phyloP scores from a whole-genome alignment of 2,329 filamentous ascomycete species.

The Capronia epimyces region DNA sequence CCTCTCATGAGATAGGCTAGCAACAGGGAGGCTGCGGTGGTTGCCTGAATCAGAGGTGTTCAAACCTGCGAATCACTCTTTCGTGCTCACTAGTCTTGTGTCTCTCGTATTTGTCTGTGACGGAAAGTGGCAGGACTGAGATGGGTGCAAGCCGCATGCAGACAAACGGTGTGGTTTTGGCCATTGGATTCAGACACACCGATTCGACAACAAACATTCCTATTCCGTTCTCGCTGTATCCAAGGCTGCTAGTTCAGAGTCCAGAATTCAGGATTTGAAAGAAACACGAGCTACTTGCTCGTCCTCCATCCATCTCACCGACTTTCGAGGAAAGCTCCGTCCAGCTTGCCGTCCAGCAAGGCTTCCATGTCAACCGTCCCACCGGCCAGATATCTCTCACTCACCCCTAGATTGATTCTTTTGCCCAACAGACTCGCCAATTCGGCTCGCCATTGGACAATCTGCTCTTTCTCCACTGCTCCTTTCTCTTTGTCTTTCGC shows the following conservation, averaged over 20 bases:
- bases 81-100: neutral
- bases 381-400: slow-evolving; percentile 76
- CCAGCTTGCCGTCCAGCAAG: slow-evolving; percentile 55
- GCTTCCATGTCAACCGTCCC: slow-evolving; percentile 76
- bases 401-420: slow-evolving; percentile 80
- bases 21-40: neutral
- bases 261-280: neutral
- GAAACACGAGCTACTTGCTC: neutral
- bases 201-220: neutral
- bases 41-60: neutral
- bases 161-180: neutral
- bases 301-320: too few relatives aligned
- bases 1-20: neutral
- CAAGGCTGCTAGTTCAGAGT: neutral
- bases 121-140: slow-evolving; percentile 1
- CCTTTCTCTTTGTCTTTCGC: slow-evolving; percentile 66
- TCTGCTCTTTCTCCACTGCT: slow-evolving; percentile 60
- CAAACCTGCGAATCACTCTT: neutral
- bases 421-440: slow-evolving; percentile 64
- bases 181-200: neutral
- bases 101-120: neutral
- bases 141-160: neutral
- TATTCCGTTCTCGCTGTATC: neutral
- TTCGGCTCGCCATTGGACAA: slow-evolving; percentile 64
- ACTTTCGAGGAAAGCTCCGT: slow-evolving; percentile 17